Evolutionary conservation across 2,329 filamentous ascomycete species (phyloP), one percentile per base, ranked within the genome.

Genomic region (Allantophomopsis lycopodina): DNA sequence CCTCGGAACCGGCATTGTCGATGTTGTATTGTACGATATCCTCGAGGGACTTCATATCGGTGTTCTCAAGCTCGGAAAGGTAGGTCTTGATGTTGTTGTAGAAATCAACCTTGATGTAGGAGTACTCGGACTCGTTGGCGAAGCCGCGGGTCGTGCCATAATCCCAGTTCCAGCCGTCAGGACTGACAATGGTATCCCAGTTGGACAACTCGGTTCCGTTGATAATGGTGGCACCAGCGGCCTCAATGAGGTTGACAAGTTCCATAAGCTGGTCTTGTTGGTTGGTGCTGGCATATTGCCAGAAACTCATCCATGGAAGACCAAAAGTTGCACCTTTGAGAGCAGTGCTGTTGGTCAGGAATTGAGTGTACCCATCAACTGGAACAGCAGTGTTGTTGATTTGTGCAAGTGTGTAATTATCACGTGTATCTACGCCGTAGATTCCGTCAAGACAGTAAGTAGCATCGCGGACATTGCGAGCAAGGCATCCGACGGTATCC

Each of bases 51-150:
- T 62, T 64, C 18, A 66, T 59, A 42, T 63, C 52, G 4, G 57
- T 71, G 55, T 80, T 71, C 57, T 79, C 72, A 49, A 72, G 66
- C 33, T 68, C 64, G n/a, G 64, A 59, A 1, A 66, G 56, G 44
- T 60, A 63, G 7, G 45, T 51, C 36, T 53, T 41, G 2, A 60
- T 65, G 51, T 71, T 65, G 50, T 68, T 69, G 57, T 79, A 80
- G 49, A 80, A 80, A 53, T 83, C 76, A 0, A 78, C 73, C 55
- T 83, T 84, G 46, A 86, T 66, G 37, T 79, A 73, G 0, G 76
- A 82, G 57, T 79, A 85, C 55, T 85, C 80, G 12, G 76, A 83
- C 57, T 84, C 73, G 44, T 85, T 83, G n/a, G 75, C 60, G 49
- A 63, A 75, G 2, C 77, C 76, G 4, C 77, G 69, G 1, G 63